Percentiles rank a stretch among this genome's conserved stretches.
Evolutionary conservation across 2,329 filamentous ascomycete species (phyloP).

Genomic region (Penicillium sp.): DNA sequence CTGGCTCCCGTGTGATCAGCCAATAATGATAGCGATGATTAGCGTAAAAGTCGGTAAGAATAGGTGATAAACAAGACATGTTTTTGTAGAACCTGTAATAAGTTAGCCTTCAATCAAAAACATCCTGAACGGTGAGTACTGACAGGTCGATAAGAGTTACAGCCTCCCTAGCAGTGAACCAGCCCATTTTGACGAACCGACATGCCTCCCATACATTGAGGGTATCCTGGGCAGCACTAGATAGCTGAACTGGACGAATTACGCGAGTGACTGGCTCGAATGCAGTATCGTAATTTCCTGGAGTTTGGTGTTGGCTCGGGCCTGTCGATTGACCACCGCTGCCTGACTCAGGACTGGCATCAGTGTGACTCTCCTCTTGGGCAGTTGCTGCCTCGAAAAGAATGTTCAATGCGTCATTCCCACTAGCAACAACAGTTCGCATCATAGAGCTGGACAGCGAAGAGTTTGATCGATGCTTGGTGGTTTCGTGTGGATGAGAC

Average conservation of each 20-base stretch:
- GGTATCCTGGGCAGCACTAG: conserved; percentile 35
- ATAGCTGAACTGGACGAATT: conserved; percentile 31
- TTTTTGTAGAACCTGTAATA: conserved; percentile 51
- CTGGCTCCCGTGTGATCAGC: conserved; percentile 54
- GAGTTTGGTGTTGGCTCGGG: conserved; percentile 12
- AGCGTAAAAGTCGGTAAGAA: conserved; percentile 53
- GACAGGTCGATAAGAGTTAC: conserved; percentile 55
- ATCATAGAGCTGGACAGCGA: conserved; percentile 41
- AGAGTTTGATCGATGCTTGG: conserved; percentile 30
- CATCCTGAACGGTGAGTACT: conserved; percentile 12
- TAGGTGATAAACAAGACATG: conserved; percentile 53
- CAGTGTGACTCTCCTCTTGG: conserved; percentile 39
- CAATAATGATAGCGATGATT: conserved; percentile 51
- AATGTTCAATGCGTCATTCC: conserved; percentile 56
- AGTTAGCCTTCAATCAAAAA: neutral
- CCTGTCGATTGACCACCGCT: conserved; percentile 19
- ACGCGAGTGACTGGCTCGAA: conserved; percentile 23
- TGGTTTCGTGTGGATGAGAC: conserved; percentile 16
- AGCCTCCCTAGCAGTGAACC: conserved; percentile 57
- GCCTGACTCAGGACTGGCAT: conserved; percentile 25
- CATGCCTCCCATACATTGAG: conserved; percentile 51
- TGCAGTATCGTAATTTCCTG: conserved; percentile 17
- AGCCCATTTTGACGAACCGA: conserved; percentile 58
- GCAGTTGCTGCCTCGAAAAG: conserved; percentile 53
- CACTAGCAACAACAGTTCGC: conserved; percentile 53